Evolutionary conservation across 208 protist genomes (phyloP).

Genomic region (Phytomonas sp.): DNA sequence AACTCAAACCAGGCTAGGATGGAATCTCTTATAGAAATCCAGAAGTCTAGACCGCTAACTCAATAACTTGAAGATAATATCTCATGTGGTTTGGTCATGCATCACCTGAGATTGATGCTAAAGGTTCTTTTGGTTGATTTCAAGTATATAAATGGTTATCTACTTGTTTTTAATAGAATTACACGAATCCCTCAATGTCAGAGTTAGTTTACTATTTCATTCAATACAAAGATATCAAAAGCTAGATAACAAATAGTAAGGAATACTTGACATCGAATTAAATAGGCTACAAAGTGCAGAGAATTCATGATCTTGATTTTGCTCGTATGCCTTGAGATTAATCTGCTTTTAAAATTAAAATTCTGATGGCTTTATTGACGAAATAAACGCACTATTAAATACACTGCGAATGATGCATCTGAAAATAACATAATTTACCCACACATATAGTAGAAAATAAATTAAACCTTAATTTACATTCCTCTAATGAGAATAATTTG

Average conservation of each 20-base stretch:
- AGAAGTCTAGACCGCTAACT: background rate
- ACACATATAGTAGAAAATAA: background rate
- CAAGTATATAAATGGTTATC: background rate
- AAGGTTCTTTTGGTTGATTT: background rate
- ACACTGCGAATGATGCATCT: background rate
- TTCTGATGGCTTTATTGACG: too few species aligned
- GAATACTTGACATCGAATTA: background rate
- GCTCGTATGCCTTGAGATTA: background rate
- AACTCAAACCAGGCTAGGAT: background rate
- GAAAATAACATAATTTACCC: background rate
- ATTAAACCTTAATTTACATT: background rate
- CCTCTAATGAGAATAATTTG: background rate
- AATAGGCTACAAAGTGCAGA: background rate
- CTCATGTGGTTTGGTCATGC: background rate
- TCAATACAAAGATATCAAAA: background rate
- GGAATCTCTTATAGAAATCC: background rate
- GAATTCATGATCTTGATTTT: background rate
- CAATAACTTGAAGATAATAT: background rate
- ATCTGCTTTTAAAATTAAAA: background rate
- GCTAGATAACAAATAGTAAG: background rate
- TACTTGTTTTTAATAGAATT: background rate
- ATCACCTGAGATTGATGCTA: background rate
- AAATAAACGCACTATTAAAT: background rate
- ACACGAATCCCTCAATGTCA: background rate
- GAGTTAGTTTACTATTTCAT: background rate